Evolutionary conservation across 2,329 filamentous ascomycete genomes (phyloP).

Genomic region (Fusarium globosum): DNA sequence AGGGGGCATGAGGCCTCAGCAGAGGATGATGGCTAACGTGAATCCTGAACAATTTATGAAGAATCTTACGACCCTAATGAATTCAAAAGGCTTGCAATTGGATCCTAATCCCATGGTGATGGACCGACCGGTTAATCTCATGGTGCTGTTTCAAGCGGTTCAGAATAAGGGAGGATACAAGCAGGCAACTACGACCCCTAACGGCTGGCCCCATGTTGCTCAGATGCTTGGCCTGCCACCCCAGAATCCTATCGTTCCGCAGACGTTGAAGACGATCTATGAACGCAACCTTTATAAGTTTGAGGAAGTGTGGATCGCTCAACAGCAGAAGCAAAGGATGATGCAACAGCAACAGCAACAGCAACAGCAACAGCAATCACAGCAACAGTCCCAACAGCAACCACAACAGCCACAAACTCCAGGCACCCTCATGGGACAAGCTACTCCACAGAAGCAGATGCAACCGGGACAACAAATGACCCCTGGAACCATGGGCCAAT

Average conservation of each 20-base stretch:
- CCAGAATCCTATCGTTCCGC: conserved; percentile 73
- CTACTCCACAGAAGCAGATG: conserved; percentile 51
- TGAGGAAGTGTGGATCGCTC: conserved; percentile 73
- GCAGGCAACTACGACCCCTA: conserved; percentile 73
- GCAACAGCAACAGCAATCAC: conserved; percentile 53
- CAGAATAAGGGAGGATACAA: conserved; percentile 81
- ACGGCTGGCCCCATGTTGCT: conserved; percentile 80
- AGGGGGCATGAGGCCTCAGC: conserved; percentile 63
- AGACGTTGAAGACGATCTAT: conserved; percentile 78
- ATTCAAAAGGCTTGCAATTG: conserved; percentile 75
- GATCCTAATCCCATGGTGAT: conserved; percentile 79
- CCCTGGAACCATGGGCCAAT: conserved; percentile 53
- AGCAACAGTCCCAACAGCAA: conserved; percentile 52
- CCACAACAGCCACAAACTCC: conserved; percentile 52
- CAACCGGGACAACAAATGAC: conserved; percentile 47
- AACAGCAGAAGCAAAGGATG: conserved; percentile 65
- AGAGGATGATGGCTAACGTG: conserved; percentile 54
- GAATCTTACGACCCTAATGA: conserved; percentile 82
- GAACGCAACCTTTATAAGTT: conserved; percentile 81
- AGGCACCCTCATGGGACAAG: conserved; percentile 40
- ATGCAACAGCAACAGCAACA: conserved; percentile 60
- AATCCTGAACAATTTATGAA: conserved; percentile 79
- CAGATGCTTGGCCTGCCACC: conserved; percentile 71
- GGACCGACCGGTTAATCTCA: conserved; percentile 78
- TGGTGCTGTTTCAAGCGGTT: conserved; percentile 81